Conservation (phyloP, 106 monocot genomes). For the Agapanthus africanus region DNA sequence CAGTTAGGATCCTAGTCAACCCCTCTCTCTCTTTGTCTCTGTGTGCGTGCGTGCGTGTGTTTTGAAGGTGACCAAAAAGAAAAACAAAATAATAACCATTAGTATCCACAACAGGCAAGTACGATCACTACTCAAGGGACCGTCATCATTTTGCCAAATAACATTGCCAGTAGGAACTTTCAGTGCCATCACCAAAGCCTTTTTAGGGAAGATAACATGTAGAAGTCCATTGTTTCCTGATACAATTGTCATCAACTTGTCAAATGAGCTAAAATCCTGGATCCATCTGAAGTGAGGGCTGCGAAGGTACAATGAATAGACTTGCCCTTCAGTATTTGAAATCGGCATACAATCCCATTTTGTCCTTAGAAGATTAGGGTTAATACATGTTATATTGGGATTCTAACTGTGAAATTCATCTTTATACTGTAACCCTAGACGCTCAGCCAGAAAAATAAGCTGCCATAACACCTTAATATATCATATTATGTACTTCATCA, state of each 20-base stretch:
- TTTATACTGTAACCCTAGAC: too few species aligned
- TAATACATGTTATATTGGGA: too few species aligned
- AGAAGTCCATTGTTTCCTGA: constrained; percentile 74
- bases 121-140: constrained; percentile 56
- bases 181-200: constrained; percentile 47
- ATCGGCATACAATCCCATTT: too few species aligned
- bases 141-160: constrained; percentile 52
- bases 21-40: too few species aligned
- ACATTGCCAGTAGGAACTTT: constrained; percentile 68
- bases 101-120: constrained; percentile 60
- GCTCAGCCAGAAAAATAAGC: too few species aligned
- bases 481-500: too few species aligned
- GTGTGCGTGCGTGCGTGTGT: too few species aligned
- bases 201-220: constrained; percentile 56
- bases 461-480: too few species aligned
- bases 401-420: too few species aligned
- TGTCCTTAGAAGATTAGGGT: too few species aligned
- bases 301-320: constrained; percentile 71
- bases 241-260: constrained; percentile 39
- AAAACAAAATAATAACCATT: constrained; percentile 77
- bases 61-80: too few species aligned
- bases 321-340: constrained; percentile 66
- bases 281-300: constrained; percentile 81
- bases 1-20: too few species aligned
- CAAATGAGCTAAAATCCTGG: constrained; percentile 61